Percentiles rank a stretch among this genome's conserved stretches.
Evolutionary conservation across 2,329 filamentous ascomycete species (phyloP).

Genomic region (Neurospora sp.): DNA sequence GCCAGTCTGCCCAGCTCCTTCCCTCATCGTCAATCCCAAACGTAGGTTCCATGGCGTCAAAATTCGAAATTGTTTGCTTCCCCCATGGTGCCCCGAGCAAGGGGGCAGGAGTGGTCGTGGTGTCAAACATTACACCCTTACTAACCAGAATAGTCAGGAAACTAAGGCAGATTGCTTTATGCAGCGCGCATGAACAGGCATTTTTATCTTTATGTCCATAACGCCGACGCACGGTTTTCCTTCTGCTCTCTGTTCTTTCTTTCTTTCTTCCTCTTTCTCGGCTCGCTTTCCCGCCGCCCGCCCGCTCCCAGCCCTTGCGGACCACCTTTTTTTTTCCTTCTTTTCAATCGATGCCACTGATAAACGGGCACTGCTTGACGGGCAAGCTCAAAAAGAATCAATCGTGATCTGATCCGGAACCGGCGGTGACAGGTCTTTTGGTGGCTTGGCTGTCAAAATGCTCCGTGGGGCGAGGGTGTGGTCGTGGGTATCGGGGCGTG

Average conservation of each 20-base stretch:
- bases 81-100: not conserved
- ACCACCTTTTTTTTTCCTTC: not conserved
- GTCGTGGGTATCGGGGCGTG: not conserved
- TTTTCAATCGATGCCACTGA: no score
- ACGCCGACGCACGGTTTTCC: not conserved
- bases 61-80: not conserved
- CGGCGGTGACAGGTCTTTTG: not conserved
- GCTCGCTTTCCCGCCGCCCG: not conserved
- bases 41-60: not conserved
- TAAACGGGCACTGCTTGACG: not conserved
- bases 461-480: not conserved
- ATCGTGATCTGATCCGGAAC: not conserved
- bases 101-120: not conserved
- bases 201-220: not conserved
- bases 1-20: not conserved
- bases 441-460: not conserved
- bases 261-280: not conserved
- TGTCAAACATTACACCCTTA: not conserved
- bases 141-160: not conserved
- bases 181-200: not conserved
- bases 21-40: not conserved
- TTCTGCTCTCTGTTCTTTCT: not conserved
- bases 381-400: not conserved
- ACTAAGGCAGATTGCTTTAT: not conserved
- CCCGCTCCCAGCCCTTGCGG: not conserved